Evolutionary conservation across 2,329 filamentous ascomycete genomes (phyloP), one percentile per base, ranked within the genome.

Genomic region (Endoconidiophora polonica): DNA sequence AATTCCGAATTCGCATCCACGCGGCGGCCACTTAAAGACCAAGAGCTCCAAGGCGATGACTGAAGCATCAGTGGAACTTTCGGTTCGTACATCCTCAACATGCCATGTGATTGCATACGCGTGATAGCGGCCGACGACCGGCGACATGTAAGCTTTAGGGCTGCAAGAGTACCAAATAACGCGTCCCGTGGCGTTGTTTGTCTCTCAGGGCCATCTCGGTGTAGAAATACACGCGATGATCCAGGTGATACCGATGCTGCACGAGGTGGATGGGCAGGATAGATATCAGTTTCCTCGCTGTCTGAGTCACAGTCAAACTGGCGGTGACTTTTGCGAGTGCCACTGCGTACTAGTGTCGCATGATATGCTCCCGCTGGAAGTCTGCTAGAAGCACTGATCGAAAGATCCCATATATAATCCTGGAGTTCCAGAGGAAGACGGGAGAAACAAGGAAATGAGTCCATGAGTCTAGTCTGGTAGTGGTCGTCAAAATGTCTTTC

Each of bases 401-500:
- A 37, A 10, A 52, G 36, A 12, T 29, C 33, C 50, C 50, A 52
- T 9, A 52, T 48, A 33, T 48, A 40, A 24, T 52, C 50, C 40
- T 52, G 50, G 4, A 52, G 33, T 45, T 52, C 50, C 24, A 52
- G 26, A 18, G 50, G 50, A 18, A 52, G 45, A 39, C 39, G 24
- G 16, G 45, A 14, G 26, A 52, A 52, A 5, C 22, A 44, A 23
- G 18, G 40, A 40, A 52, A 52, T 4, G 50, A 52, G 29, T 33
- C 29, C 29, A 33, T 9, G 12, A 12, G 29, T 12, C 12, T 7
- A 5, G 6, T 5, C 2, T 9, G 7, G 9, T 33, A 7, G 3
- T 33, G 29, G 29, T 33, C 3, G 5, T 12, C 12, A 33, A 9
- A 9, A 12, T 9, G 29, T 9, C 29, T 33, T 3, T 33, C 29